Base-by-base conservation (phyloP, 1,284 basidiomycete species). In the Heimioporus retisporus region DNA sequence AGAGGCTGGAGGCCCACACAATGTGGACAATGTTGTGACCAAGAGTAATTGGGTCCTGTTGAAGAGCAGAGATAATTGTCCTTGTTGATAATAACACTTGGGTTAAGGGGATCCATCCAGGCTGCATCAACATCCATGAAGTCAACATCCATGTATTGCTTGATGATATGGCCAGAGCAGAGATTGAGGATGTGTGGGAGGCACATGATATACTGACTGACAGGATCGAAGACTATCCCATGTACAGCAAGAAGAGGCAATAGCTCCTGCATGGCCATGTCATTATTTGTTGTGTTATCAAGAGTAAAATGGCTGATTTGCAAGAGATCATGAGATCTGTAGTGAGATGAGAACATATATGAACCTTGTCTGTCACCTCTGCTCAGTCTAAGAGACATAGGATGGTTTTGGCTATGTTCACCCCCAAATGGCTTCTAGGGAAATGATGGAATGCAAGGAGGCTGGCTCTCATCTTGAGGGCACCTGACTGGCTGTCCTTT, bases 251-350 rank as follows among this genome's bases (percentile, higher is more conserved):
- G 64, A 25, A 67, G 59, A 7, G 15, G 6, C 15, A 55, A 67
- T 3, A 67, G 40, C 55, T 65, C 56, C 25, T 42, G 18, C 60
- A 68, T 59, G 2, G 4, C 28, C 1, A 53, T n/a, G 6, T 66
- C 4, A n/a, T 68, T 65, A 6, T 68, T 68, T 3, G 5, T 25
- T 21, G 64, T 51, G 31, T 68, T 68, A 46, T 68, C 42, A 10
- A 68, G 46, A 3, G 59, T 68, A n/a, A 68, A 62, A 11, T 68
- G 64, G 11, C 64, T 51, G 18, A 65, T 43, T 60, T 63, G 35
- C 35, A 35, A 35, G 35, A 35, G 10, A 35, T 35, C 35, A 35
- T 35, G 35, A 35, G 35, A 35, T 35, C 35, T 35, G 35, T 35
- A 35, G 35, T 11, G 35, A 35, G 35, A 35, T 35, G 10, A 35